Base-by-base conservation (phyloP, 495 filamentous ascomycete genomes). In the Penicillium lagena region DNA sequence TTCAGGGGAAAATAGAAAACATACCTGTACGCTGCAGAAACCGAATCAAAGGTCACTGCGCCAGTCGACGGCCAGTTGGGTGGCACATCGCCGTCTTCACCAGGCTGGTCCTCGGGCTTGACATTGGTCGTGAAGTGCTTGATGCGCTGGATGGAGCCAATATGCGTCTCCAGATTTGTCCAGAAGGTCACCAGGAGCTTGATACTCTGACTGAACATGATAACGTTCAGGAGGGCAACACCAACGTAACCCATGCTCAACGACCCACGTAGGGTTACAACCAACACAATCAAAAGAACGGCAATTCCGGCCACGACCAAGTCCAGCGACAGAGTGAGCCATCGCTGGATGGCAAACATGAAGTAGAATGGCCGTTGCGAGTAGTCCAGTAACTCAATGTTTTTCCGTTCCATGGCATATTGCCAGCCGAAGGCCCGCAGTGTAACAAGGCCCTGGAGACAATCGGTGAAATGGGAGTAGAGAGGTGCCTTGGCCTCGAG, bases 401-500 rank as follows among this genome's bases (percentile, higher is more conserved):
- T 78, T 11, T 74, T 66, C 9, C 64, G 53, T 40, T 74, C 59
- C 40, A 75, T 61, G 7, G 63, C 59, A 2, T 58, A 51, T 44
- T 74, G 58, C 72, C 78, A 80, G 12, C 78, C 77, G 51, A 81
- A 81, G 11, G 79, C 76, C 8, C 80, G 67, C 6, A 84, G 53
- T 3, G 78, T 81, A 0, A 60, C 62, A 6, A 77, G 56, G 1
- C 73, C 73, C 34, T 67, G 59, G 11, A 75, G 50, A 9, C 65
- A 68, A 39, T 86, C 82, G 14, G 76, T 63, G 39, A 84, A 82
- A 35, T 76, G 72, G 0, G 78, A 73, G 43, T 75, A 81, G 1
- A 84, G 60, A 2, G 79, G 77, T 4, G 80, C 70, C 54, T 81
- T 79, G 11, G 76, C 68, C 58, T 84, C 80, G 7, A 84, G 65